Conservation (phyloP, 2,329 filamentous ascomycete genomes). For the Blastomyces emzantsi region DNA sequence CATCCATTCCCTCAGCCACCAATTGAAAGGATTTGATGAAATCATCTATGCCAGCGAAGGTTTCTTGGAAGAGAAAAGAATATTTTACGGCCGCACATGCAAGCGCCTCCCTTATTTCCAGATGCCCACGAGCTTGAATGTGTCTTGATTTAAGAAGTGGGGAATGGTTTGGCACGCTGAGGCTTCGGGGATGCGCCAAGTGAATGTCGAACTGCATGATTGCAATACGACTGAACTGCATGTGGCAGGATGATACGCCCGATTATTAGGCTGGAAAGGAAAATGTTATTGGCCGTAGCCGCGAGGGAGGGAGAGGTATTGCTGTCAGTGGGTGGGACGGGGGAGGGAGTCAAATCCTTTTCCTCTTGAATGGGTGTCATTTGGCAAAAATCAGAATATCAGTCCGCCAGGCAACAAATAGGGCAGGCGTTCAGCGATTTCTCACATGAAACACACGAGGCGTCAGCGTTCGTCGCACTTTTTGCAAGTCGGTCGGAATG, state of each 20-base stretch:
- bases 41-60: neutral
- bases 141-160: neutral
- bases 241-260: slow-evolving; percentile 19
- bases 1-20: neutral
- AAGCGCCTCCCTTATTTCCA: slow-evolving; percentile 9
- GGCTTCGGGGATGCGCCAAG: slow-evolving; percentile 7
- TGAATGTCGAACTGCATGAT: slow-evolving; percentile 12
- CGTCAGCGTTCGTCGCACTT: neutral
- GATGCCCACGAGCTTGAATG: neutral
- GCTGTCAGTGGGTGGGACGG: too few relatives aligned
- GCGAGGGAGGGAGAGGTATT: neutral
- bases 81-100: slow-evolving; percentile 8
- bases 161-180: slow-evolving; percentile 5
- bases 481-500: neutral
- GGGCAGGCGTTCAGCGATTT: neutral
- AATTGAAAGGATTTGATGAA: neutral
- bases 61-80: neutral
- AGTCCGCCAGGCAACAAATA: neutral
- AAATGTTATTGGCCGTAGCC: slow-evolving; percentile 7
- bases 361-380: neutral
- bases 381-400: neutral
- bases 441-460: neutral
- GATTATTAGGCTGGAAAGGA: slow-evolving; percentile 15
- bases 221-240: slow-evolving; percentile 5
- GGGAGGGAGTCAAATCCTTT: too few relatives aligned